Conservation (phyloP, 2,329 filamentous ascomycete genomes). For the Colletotrichum sansevieriae region DNA sequence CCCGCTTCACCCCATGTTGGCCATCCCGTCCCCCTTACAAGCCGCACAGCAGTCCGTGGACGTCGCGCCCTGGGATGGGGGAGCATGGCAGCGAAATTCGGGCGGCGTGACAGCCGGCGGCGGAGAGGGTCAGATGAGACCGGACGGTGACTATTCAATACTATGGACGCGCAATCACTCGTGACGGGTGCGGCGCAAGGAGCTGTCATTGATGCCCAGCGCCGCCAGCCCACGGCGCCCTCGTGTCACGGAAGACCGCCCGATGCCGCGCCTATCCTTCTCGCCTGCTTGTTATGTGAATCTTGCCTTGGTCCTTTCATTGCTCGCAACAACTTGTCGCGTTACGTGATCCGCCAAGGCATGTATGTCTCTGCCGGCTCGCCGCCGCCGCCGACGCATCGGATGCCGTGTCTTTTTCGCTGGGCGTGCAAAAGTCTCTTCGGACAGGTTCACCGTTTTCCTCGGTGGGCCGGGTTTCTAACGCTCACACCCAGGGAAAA, state of each 20-base stretch:
- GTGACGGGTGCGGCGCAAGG: no score
- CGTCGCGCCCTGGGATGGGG: background rate
- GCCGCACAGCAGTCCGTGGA: background rate
- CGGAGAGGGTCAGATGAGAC: constrained; percentile 36
- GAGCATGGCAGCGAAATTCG: background rate
- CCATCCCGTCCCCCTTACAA: background rate
- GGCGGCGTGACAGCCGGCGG: constrained; percentile 25
- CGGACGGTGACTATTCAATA: constrained; percentile 31
- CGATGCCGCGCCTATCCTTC: background rate
- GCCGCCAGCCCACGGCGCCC: background rate
- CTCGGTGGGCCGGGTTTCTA: constrained; percentile 3
- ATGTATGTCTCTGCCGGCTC: constrained; percentile 1
- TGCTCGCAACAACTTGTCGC: background rate
- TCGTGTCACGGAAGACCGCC: constrained; percentile 11
- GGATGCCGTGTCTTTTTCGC: background rate
- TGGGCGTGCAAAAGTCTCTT: constrained; percentile 1
- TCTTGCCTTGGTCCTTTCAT: background rate
- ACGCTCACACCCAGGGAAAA: background rate
- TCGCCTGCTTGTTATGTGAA: background rate
- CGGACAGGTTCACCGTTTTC: background rate
- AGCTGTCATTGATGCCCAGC: background rate
- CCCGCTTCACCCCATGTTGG: background rate
- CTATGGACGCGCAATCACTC: constrained; percentile 32
- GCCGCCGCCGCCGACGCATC: constrained; percentile 1
- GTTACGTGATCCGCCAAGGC: background rate